phyloP scores from a whole-genome alignment of 2,329 filamentous ascomycete species.

The Penicillium sp. region DNA sequence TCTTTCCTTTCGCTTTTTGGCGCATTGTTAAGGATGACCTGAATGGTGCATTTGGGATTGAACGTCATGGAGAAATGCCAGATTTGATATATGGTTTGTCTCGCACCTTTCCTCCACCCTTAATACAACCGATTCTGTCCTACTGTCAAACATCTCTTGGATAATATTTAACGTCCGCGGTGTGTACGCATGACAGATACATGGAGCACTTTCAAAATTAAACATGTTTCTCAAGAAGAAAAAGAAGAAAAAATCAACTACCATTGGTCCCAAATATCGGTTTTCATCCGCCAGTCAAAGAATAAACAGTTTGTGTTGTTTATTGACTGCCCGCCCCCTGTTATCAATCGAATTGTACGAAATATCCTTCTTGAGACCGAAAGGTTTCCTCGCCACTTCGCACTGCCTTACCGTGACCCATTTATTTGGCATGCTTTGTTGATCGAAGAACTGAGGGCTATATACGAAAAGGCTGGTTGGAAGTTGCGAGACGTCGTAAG shows the following conservation, averaged over 20 bases:
- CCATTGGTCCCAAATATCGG: constrained; percentile 13
- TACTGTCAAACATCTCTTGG: not conserved
- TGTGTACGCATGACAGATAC: not conserved
- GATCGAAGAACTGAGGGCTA: constrained; percentile 1
- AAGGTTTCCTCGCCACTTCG: not conserved
- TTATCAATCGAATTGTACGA: not conserved
- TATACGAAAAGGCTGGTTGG: constrained; percentile 11
- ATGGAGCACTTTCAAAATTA: constrained; percentile 15
- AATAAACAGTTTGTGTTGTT: constrained; percentile 11
- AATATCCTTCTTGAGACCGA: not conserved
- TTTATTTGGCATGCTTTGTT: constrained; percentile 11
- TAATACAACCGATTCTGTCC: not conserved
- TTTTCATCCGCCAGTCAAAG: constrained; percentile 7
- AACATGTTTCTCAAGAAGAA: constrained; percentile 3
- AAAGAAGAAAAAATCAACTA: not conserved
- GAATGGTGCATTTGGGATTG: constrained; percentile 10
- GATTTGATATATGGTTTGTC: not conserved
- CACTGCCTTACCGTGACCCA: constrained; percentile 1
- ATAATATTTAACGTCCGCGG: not conserved
- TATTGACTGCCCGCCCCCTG: constrained; percentile 6
- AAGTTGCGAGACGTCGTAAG: constrained; percentile 8
- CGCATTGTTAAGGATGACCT: constrained; percentile 9
- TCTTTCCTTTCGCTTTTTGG: constrained; percentile 10
- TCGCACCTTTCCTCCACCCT: not conserved
- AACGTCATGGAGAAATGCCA: not conserved